A percentile compares a stretch with the other conserved stretches of the same genome.
Conservation (phyloP, 441 rosid genomes). For the Pelargonium fulgidum region DNA sequence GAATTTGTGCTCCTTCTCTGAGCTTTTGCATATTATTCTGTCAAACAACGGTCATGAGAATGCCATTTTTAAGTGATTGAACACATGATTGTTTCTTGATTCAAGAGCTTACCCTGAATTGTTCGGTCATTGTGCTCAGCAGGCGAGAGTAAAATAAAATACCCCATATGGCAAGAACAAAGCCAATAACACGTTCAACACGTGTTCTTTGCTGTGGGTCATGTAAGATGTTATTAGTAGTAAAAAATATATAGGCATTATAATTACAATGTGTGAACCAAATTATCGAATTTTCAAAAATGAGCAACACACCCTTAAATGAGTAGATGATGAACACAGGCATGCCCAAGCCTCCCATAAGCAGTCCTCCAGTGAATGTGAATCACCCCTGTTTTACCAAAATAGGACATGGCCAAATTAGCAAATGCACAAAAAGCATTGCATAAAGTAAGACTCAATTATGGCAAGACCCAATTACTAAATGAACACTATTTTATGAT, state of each 20-base stretch:
- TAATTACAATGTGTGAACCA: conserved; percentile 17
- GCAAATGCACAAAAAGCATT: conserved; percentile 10
- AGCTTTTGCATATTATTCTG: conserved; percentile 88
- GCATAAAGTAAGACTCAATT: background rate
- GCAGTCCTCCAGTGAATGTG: conserved; percentile 74
- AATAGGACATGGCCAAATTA: conserved; percentile 17
- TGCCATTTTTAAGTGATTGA: conserved; percentile 13
- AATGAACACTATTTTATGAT: no score
- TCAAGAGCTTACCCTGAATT: conserved; percentile 62
- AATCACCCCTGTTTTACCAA: conserved; percentile 43
- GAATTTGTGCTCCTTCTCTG: conserved; percentile 95
- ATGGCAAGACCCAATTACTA: no score
- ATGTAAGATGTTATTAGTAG: background rate
- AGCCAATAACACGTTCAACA: conserved; percentile 74
- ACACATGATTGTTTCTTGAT: conserved; percentile 14
- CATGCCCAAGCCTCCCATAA: conserved; percentile 99
- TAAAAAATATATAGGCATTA: background rate
- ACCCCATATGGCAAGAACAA: conserved; percentile 89
- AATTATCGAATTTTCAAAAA: conserved; percentile 13
- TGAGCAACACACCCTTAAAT: conserved; percentile 51
- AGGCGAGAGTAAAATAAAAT: conserved; percentile 88
- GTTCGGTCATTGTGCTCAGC: conserved; percentile 95
- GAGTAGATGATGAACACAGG: conserved; percentile 82
- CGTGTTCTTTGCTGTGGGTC: conserved; percentile 87
- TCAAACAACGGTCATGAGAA: conserved; percentile 26